These are phyloP conservation scores for Phaeoacremonium minimum DNA, from an alignment of 2,329 filamentous ascomycete species.

Conservation along the genomic window DNA sequence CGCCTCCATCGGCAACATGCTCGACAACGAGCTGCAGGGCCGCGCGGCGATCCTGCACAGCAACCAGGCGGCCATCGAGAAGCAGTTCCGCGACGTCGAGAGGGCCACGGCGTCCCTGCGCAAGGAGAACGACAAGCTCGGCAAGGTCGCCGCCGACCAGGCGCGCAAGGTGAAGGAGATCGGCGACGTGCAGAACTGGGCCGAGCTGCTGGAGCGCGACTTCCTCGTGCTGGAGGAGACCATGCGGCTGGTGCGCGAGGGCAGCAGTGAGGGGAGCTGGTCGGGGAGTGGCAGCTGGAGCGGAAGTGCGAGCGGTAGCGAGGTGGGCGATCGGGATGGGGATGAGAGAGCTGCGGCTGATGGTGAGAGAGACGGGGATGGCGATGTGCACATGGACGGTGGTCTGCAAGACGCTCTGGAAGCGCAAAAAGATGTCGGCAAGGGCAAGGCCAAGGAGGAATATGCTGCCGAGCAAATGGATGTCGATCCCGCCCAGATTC, in stretches of 20 bases:
- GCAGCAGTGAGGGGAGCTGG: constrained; percentile 17
- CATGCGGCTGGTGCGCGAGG: constrained; percentile 45
- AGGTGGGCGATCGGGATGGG: constrained; percentile 13
- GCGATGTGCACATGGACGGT: constrained; percentile 7
- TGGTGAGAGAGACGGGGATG: constrained; percentile 3
- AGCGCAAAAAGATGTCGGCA: constrained; percentile 1
- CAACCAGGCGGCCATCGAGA: constrained; percentile 60
- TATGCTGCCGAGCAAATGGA: constrained; percentile 7
- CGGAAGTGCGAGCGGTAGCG: constrained; percentile 18
- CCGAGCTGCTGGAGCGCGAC: constrained; percentile 71
- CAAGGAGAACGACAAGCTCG: constrained; percentile 62
- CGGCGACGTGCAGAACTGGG: constrained; percentile 47
- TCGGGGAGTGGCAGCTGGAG: constrained; percentile 19
- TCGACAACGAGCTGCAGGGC: constrained; percentile 64
- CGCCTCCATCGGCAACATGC: constrained; percentile 62
- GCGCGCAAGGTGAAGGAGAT: constrained; percentile 65
- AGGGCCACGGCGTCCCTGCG: constrained; percentile 56
- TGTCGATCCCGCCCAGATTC: constrained; percentile 3
- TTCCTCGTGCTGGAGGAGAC: constrained; percentile 64
- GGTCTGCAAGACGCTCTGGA: neutral
- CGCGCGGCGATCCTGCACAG: constrained; percentile 66
- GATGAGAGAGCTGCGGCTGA: too few species aligned
- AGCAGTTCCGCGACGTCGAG: constrained; percentile 63
- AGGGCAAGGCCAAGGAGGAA: constrained; percentile 10
- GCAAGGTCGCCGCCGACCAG: constrained; percentile 58